Conservation (phyloP, 192 early-diverging fungal species). For the Lunasporangiospora selenospora region DNA sequence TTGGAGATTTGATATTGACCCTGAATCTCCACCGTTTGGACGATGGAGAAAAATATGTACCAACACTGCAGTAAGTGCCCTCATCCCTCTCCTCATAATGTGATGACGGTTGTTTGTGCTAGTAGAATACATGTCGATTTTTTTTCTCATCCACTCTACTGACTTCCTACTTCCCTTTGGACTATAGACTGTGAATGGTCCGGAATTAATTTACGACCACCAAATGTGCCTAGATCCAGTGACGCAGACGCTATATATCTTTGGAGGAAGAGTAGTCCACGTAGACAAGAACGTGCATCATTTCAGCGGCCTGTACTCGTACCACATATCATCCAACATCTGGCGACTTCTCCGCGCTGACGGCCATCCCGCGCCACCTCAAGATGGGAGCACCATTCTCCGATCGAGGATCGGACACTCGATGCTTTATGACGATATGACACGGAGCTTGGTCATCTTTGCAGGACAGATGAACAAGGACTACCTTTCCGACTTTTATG, state of each 20-base stretch:
- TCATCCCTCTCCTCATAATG: background rate
- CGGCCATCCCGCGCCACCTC: constrained; percentile 54
- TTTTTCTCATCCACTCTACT: background rate
- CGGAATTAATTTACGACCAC: constrained; percentile 89
- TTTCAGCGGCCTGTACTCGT: constrained; percentile 91
- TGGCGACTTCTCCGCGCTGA: constrained; percentile 84
- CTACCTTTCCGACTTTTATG: constrained; percentile 81
- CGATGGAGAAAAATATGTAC: constrained; percentile 78
- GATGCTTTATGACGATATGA: constrained; percentile 81
- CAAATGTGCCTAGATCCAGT: constrained; percentile 90
- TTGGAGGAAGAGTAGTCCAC: constrained; percentile 83
- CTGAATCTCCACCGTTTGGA: constrained; percentile 34
- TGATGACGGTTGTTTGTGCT: background rate
- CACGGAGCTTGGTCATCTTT: constrained; percentile 84
- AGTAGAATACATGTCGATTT: background rate
- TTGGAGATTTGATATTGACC: constrained; percentile 83
- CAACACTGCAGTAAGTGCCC: constrained; percentile 73
- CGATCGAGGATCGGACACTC: constrained; percentile 91
- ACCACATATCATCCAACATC: constrained; percentile 65
- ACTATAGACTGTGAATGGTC: constrained; percentile 77
- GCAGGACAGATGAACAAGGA: constrained; percentile 89
- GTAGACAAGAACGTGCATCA: constrained; percentile 70
- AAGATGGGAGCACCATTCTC: constrained; percentile 53
- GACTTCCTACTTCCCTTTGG: background rate
- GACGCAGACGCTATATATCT: constrained; percentile 80